Base-by-base conservation (phyloP, 1,139 yeast species). In the Geotrichum candidum region DNA sequence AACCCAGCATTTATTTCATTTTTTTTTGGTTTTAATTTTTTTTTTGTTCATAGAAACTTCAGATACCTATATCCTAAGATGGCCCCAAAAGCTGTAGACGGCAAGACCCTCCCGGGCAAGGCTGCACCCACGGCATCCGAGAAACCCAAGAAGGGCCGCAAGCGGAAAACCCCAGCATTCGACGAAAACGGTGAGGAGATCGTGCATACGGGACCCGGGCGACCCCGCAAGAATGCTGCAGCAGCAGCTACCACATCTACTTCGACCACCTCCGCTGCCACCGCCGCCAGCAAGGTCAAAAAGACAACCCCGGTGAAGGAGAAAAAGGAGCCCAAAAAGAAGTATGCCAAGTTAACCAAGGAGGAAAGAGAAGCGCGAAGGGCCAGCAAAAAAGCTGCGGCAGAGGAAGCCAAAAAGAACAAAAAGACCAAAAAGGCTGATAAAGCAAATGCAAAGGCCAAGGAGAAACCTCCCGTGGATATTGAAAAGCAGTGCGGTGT, bases 401-500 rank as follows among this genome's bases (percentile, higher is more conserved):
- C 90, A 73, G 94, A 90, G 54, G 96, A 90, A 70, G 85, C 83
- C 64, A 96, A 90, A 73, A 89, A 96, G 79, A 96, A 96, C 74
- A 61, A 65, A 29, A 66, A 65, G 54, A 66, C 66, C 54, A 57
- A 59, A 25, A 64, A 64, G 58, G 54, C 64, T 48, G 46, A 41
- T n/a, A 61, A 64, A 13, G 56, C 61, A 11, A 96, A 88, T 4
- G 87, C 90, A 2, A 76, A 89, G 62, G 90, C 96, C 0, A 88
- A 88, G 67, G 96, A 96, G 48, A 89, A 88, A 69, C 95, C 91
- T 1, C 91, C 95, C 0, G 96, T 92, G 53, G 97, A 94, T 74
- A 96, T 94, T 27, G 98, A 94, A 73, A 86, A 84, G 66, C 98
- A 94, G 74, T 94, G 99, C 79, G 99, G 99, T 73, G 99, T 94